Evolutionary conservation across 176 grass and related monocot genomes (phyloP).

Genomic region (Ensete glaucum): DNA sequence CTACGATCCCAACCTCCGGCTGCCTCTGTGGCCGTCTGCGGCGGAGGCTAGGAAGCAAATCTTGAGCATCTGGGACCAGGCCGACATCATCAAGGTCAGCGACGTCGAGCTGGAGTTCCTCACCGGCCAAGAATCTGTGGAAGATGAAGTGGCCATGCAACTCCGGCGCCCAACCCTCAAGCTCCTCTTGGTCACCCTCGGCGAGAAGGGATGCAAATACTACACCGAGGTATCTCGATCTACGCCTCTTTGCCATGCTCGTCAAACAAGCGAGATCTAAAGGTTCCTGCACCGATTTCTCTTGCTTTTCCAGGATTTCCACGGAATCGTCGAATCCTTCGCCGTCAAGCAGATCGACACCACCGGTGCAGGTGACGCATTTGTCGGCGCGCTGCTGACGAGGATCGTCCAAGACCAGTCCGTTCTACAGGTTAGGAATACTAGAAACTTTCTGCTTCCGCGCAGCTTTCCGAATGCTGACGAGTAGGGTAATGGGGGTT

Average conservation of each 20-base stretch:
- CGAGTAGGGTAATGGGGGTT: no score
- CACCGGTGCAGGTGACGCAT: not conserved
- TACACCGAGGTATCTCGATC: not conserved
- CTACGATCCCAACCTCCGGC: not conserved
- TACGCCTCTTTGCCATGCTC: not conserved
- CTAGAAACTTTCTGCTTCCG: no score
- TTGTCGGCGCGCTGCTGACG: not conserved
- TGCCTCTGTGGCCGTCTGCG: not conserved
- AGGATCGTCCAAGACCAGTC: not conserved
- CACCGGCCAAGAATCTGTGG: not conserved
- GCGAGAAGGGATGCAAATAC: not conserved
- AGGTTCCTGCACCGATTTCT: not conserved
- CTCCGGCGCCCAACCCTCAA: not conserved
- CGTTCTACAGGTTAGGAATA: not conserved
- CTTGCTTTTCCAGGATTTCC: not conserved
- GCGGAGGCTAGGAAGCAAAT: not conserved
- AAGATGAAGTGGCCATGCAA: not conserved
- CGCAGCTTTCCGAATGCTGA: no score
- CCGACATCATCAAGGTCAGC: not conserved
- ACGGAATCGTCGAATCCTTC: not conserved
- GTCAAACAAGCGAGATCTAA: not conserved
- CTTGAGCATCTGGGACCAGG: not conserved
- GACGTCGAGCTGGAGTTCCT: no score
- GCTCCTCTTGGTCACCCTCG: not conserved
- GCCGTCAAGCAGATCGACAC: not conserved